phyloP scores from a whole-genome alignment of 2,329 filamentous ascomycete genomes.

The Rugonectria rugulosa region DNA sequence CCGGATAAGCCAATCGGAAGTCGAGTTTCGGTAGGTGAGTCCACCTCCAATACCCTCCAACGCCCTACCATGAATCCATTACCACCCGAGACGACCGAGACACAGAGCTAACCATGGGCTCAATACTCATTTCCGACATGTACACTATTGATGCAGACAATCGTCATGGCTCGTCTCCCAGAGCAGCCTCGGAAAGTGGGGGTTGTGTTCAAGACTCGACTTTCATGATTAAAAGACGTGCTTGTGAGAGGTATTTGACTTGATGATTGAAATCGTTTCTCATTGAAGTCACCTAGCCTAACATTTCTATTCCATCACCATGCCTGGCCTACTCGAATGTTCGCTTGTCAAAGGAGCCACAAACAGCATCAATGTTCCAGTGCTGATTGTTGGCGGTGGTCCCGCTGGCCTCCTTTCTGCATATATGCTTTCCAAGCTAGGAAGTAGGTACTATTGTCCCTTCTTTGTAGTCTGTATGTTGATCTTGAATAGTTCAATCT shows the following conservation, averaged over 20 bases:
- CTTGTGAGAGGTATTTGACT: background rate
- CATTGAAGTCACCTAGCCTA: background rate
- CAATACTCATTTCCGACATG: too few species aligned
- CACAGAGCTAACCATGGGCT: too few species aligned
- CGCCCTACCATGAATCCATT: too few species aligned
- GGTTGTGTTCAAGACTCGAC: too few species aligned
- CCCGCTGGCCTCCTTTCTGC: conserved; percentile 14
- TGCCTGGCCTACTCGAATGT: conserved; percentile 4
- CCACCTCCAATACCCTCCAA: too few species aligned
- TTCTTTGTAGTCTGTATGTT: background rate
- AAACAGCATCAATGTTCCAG: conserved; percentile 2
- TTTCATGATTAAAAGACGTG: background rate
- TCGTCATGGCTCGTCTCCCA: too few species aligned
- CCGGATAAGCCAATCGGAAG: conserved; percentile 2
- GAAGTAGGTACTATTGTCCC: background rate
- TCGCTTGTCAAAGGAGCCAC: background rate
- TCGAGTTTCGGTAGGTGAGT: background rate
- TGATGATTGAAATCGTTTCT: background rate
- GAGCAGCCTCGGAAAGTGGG: too few species aligned
- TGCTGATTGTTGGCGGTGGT: conserved; percentile 14
- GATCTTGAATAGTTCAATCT: conserved; percentile 5
- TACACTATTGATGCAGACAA: too few species aligned
- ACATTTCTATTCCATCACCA: background rate
- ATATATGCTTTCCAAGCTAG: conserved; percentile 18
- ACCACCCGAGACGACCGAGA: too few species aligned